Base-by-base conservation (phyloP, 352 stramenopile genomes). In the Phytophthora pseudosyringae region DNA sequence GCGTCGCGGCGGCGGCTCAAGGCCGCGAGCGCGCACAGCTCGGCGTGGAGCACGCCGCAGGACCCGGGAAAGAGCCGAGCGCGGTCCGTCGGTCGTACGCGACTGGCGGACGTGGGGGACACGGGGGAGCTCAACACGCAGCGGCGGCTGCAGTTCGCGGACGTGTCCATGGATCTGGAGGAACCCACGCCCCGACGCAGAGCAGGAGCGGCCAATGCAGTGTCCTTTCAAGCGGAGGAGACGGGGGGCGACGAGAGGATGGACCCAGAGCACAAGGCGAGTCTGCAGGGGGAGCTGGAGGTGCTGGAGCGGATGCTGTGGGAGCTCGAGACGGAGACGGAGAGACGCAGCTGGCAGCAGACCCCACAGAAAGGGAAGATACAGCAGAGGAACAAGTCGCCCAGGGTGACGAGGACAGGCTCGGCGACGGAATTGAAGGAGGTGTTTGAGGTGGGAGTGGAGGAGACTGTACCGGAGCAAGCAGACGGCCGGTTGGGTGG, bases 261-360 rank as follows among this genome's bases (percentile, higher is more conserved):
- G 52, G 40, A 59, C 21, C 53, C 45, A 28, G 39, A 59, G n/a
- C 32, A 69, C 6, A 73, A 65, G 38, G 72, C 53, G 4, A 66
- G 39, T 16, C 28, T 83, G n/a, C 72, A 79, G 36, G 51, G 60
- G 0, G 72, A 83, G 62, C 56, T 83, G 40, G 69, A 69, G 4
- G 51, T 74, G 61, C 59, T 83, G 26, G 75, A 83, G 61, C 64
- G 29, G 25, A 83, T 83, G 75, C 38, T 83, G 33, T 60, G 46
- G 45, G 69, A 76, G 16, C 50, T 83, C 6, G 71, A 81, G 56
- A 66, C 59, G 12, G 74, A 82, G 59, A 78, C 71, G 16, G 74
- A 68, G 32, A 55, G 60, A 36, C 41, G 60, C 32, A 67, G 26
- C 32, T 55, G 50, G 38, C 50, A 57, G 35, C 58, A 66, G 36